Evolutionary conservation across 768 basidiomycete species (phyloP), one percentile per base, ranked within the genome.

Genomic region (Amyloporia xantha): DNA sequence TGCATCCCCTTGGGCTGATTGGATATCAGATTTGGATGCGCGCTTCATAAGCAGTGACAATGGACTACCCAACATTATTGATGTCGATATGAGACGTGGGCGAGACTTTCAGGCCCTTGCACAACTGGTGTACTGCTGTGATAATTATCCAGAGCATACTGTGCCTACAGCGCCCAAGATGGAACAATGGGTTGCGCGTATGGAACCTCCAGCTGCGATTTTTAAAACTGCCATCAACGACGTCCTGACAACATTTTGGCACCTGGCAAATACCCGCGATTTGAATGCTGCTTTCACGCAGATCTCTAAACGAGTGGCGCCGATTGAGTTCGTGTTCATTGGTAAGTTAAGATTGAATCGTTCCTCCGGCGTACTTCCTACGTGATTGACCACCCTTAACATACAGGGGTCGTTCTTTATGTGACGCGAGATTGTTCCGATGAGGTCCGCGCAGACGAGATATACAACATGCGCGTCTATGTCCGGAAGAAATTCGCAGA

Each of bases 311-410:
- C 74, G 79, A 23, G 73, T 90, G 35, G 79, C 85, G 1, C 86
- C 86, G 1, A 78, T 83, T 6, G 84, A 89, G 59, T 86, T 91
- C 60, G 78, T 90, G 26, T 91, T 86, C 63, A 81, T 89, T 36
- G 86, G 90, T 90, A 59, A 52, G 73, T 66, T 10, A n/a, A n/a
- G n/a, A n/a, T n/a, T n/a, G n/a, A n/a, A n/a, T n/a, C n/a, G n/a
- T n/a, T n/a, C n/a, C n/a, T 11, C 17, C 17, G 47, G 36, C 41
- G 41, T 30, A 3, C 11, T 12, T 0, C 38, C 12, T 6, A 3
- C 21, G 23, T 42, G n/a, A 33, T 23, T 15, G 51, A 21, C 24
- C 30, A 27, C 21, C 20, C 17, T 37, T 20, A 13, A 48, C n/a
- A 41, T 52, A 45, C 9, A 91, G 89, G 86, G 49, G 78, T 89